These are phyloP conservation scores for Poa annua DNA, from an alignment of 176 grass and related monocot genomes.

Conservation along the genomic window DNA sequence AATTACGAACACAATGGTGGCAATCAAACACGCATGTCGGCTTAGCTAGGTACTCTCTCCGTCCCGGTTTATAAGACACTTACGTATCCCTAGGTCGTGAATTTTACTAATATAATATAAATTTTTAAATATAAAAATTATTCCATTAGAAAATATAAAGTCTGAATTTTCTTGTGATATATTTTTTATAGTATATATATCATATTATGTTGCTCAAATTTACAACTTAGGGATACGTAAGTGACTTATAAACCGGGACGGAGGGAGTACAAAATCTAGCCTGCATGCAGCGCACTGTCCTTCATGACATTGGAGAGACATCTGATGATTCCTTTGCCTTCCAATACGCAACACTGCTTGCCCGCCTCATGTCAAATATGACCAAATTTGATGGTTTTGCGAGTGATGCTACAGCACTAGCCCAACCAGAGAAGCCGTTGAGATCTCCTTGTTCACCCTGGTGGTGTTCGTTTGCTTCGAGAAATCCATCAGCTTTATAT, in stretches of 20 bases:
- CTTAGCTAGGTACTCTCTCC: too few species aligned
- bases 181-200: too few species aligned
- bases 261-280: neutral
- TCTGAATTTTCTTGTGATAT: too few species aligned
- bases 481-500: neutral
- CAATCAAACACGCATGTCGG: constrained; percentile 28
- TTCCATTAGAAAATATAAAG: too few species aligned
- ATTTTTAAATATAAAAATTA: too few species aligned
- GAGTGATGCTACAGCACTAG: constrained; percentile 22
- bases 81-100: too few species aligned
- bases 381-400: constrained; percentile 30
- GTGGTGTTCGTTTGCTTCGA: constrained; percentile 16
- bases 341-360: neutral
- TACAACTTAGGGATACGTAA: too few species aligned
- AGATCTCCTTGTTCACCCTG: neutral
- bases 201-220: too few species aligned
- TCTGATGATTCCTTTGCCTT: constrained; percentile 32
- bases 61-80: too few species aligned
- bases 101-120: too few species aligned
- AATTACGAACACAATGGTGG: neutral
- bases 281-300: neutral
- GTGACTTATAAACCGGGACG: too few species aligned
- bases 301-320: constrained; percentile 19
- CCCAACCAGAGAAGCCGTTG: neutral
- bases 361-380: neutral